These are phyloP conservation scores for Plenodomus tracheiphilus DNA, from an alignment of 2,329 filamentous ascomycete genomes.

Conservation along the genomic window DNA sequence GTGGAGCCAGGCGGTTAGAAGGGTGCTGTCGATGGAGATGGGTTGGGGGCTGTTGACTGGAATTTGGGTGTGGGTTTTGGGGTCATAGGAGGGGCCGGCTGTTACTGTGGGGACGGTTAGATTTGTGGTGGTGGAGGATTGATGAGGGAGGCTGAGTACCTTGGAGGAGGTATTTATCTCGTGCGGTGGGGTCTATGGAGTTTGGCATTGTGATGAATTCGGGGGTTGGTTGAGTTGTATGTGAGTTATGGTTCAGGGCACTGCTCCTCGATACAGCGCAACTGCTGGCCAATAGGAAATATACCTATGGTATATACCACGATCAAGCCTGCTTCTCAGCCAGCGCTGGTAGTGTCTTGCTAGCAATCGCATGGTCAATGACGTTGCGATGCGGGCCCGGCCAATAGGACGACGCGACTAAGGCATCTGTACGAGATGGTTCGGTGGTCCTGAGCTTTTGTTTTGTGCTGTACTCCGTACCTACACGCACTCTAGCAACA, in stretches of 20 bases:
- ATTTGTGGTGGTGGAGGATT: not conserved
- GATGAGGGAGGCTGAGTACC: conserved; percentile 4
- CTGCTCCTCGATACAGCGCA: not conserved
- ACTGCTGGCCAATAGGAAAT: not conserved
- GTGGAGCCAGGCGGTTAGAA: conserved; percentile 37
- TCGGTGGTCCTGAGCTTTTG: no score
- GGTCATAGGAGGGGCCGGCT: conserved; percentile 40
- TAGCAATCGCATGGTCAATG: conserved; percentile 3
- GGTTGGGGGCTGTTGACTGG: conserved; percentile 35
- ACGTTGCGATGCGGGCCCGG: conserved; percentile 3
- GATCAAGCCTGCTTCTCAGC: conserved; percentile 1
- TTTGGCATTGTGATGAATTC: no score
- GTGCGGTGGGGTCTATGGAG: conserved; percentile 32
- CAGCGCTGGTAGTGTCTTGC: not conserved
- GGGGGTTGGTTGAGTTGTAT: not conserved
- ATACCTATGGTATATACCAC: not conserved
- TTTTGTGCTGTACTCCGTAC: no score
- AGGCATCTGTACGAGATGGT: not conserved
- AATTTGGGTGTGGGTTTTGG: conserved; percentile 34
- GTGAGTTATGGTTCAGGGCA: not conserved
- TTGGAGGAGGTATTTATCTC: conserved; percentile 44
- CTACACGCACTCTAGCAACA: not conserved
- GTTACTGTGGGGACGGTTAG: conserved; percentile 26
- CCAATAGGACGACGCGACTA: conserved; percentile 9
- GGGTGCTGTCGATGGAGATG: conserved; percentile 29